Evolutionary conservation across 805 yeast genomes (phyloP).

Genomic region (Zygosaccharomyces siamensis): DNA sequence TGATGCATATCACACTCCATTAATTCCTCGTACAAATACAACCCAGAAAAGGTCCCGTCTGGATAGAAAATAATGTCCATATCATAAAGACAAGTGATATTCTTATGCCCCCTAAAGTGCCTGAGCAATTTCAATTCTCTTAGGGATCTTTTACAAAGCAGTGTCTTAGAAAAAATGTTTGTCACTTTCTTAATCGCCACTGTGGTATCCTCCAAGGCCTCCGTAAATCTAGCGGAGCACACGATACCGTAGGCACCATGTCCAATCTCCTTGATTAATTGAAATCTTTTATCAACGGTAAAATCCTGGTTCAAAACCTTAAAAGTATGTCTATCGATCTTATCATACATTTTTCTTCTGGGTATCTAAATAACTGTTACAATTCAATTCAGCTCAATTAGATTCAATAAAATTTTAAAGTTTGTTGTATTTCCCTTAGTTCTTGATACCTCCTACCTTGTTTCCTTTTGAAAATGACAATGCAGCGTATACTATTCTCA

Average conservation of each 20-base stretch:
- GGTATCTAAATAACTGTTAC: neutral
- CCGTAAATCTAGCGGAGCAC: constrained; percentile 83
- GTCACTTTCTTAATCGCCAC: constrained; percentile 97
- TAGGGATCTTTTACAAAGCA: constrained; percentile 84
- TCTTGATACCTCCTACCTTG: neutral
- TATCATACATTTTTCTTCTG: constrained; percentile 22
- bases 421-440: neutral
- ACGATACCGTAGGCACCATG: constrained; percentile 98
- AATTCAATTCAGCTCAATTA: neutral
- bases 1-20: constrained; percentile 99
- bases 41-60: constrained; percentile 79
- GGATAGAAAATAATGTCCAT: constrained; percentile 70
- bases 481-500: too few relatives aligned
- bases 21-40: constrained; percentile 89
- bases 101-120: constrained; percentile 94
- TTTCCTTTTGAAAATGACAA: neutral
- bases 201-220: constrained; percentile 65
- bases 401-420: neutral
- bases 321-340: constrained; percentile 43
- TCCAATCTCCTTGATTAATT: constrained; percentile 87
- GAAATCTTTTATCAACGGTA: constrained; percentile 82
- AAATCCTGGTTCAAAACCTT: constrained; percentile 87
- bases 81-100: constrained; percentile 92
- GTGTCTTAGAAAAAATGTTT: constrained; percentile 85
- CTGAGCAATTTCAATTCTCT: constrained; percentile 85